Evolutionary conservation across 805 yeast species (phyloP), one percentile per base, ranked within the genome.

Genomic region (Myxozyma geophila): DNA sequence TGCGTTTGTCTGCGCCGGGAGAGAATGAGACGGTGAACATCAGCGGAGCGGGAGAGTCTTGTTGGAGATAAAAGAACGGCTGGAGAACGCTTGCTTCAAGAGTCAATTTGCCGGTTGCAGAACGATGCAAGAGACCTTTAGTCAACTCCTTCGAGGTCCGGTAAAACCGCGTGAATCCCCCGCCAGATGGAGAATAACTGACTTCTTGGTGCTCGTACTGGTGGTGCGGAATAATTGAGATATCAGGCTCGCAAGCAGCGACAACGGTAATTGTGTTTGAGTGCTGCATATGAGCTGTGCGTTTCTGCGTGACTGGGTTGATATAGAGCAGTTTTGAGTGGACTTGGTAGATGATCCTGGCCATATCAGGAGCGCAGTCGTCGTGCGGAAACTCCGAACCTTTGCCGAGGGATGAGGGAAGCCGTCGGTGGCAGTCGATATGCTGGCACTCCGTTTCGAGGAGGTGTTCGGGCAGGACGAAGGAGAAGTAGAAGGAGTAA

Each of bases 331-430:
- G 49, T n/a, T 44, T 50, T 15, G 66, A 59, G 33, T 37, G 33
- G 13, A 64, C 55, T 15, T 44, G 48, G 44, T 64, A 64, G 23
- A 53, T 47, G 7, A 64, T 43, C 17, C 59, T 55, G 6, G 68
- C 65, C 66, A 64, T 60, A 39, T 64, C 60, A 2, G 68, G 68
- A 2, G 68, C n/a, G 47, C 58, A 58, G 53, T 64, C 68, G 17
- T 64, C 59, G 17, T 19, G 48, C 13, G 54, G n/a, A 37, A 41
- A 50, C 9, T 36, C 55, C 12, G 47, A 33, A 35, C 46, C 50
- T 33, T 53, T 56, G 37, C 64, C 67, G n/a, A 64, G 46, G 5
- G 66, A 58, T 2, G 68, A 50, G 21, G 68, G 68, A 0, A 64
- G 58, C 12, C 28, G 49, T 23, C 66, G 47, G 49, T 64, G 68